Percentiles rank a stretch among this genome's conserved stretches.
phyloP scores from a whole-genome alignment of 2,329 filamentous ascomycete species.

The Aspergillus pseudotamarii region DNA sequence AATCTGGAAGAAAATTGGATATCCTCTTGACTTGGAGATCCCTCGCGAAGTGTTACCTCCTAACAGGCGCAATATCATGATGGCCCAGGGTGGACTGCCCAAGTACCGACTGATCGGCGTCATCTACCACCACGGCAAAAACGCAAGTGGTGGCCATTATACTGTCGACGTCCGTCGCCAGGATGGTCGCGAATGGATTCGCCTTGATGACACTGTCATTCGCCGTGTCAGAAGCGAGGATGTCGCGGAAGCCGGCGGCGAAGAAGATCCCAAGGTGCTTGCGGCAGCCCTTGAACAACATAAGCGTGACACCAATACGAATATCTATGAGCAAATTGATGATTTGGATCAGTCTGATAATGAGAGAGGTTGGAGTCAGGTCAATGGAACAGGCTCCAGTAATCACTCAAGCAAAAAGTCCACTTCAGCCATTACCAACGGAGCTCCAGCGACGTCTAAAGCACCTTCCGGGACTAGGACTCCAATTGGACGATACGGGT shows the following conservation, averaged over 20 bases:
- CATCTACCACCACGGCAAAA: constrained; percentile 97
- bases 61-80: constrained; percentile 68
- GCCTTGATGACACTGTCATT: constrained; percentile 91
- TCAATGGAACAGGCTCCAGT: constrained; percentile 61
- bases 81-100: constrained; percentile 69
- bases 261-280: constrained; percentile 74
- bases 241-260: constrained; percentile 80
- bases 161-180: constrained; percentile 96
- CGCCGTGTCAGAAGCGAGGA: constrained; percentile 83
- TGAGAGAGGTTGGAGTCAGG: constrained; percentile 77
- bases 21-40: constrained; percentile 91
- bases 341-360: constrained; percentile 67
- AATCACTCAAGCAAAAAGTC: constrained; percentile 68
- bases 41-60: constrained; percentile 85
- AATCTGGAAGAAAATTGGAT: constrained; percentile 97
- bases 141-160: constrained; percentile 93
- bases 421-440: constrained; percentile 66
- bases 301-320: constrained; percentile 62
- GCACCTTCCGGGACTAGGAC: constrained; percentile 60
- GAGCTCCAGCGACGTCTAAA: constrained; percentile 56
- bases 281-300: constrained; percentile 68
- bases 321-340: constrained; percentile 71
- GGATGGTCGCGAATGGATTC: constrained; percentile 94
- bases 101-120: constrained; percentile 86
- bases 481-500: constrained; percentile 58